phyloP scores from a whole-genome alignment of 164 flowering plant genomes.

The Vitis rotundifolia region DNA sequence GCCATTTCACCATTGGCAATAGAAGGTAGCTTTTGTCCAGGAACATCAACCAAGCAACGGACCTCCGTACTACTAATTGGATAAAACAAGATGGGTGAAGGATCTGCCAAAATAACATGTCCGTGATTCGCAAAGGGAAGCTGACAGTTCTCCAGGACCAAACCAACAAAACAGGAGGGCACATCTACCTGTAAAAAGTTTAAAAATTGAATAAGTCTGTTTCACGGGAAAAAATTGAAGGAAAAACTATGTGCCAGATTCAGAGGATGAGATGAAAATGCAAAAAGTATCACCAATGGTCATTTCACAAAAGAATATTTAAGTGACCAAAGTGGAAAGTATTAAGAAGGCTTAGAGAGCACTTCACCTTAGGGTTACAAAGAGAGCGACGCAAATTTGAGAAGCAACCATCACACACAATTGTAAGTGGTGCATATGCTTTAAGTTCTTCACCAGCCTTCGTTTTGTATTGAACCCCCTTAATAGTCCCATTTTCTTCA shows the following conservation, averaged over 20 bases:
- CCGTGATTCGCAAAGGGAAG: conserved; percentile 55
- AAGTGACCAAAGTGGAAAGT: too few species aligned
- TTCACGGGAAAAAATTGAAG: neutral
- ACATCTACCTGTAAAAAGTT: conserved; percentile 39
- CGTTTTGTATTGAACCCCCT: conserved; percentile 51
- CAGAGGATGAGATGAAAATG: neutral
- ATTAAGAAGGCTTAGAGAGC: neutral
- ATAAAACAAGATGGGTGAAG: conserved; percentile 55
- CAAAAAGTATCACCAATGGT: neutral
- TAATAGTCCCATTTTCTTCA: conserved; percentile 48
- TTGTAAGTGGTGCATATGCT: conserved; percentile 49
- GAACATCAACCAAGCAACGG: conserved; percentile 57
- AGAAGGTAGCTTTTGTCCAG: conserved; percentile 55
- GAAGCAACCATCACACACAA: conserved; percentile 56
- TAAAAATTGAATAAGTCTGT: neutral
- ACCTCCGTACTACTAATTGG: conserved; percentile 56
- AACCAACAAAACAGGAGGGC: conserved; percentile 59
- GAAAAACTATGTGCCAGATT: neutral
- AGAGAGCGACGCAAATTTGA: conserved; percentile 56
- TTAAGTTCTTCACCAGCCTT: conserved; percentile 35
- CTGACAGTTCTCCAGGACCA: conserved; percentile 49
- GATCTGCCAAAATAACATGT: conserved; percentile 52
- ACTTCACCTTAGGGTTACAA: conserved; percentile 42
- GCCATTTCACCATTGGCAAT: conserved; percentile 51
- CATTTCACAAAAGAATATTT: too few species aligned